phyloP scores from a whole-genome alignment of 2,329 filamentous ascomycete species.

The Blastomyces percursus region DNA sequence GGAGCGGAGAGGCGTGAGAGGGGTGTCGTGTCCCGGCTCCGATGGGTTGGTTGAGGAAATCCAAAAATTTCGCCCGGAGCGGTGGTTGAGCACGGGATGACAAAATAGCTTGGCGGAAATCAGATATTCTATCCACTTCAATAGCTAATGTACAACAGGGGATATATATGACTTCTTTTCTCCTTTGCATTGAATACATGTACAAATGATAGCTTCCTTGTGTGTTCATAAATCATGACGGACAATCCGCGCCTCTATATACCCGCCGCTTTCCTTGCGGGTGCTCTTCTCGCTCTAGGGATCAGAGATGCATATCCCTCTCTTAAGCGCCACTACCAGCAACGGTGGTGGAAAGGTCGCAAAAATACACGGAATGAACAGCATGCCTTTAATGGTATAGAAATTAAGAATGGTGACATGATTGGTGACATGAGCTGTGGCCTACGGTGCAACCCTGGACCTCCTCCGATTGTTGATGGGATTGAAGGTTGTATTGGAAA shows the following conservation, averaged over 20 bases:
- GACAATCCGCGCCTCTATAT: slow-evolving; percentile 23
- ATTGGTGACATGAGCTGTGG: slow-evolving; percentile 5
- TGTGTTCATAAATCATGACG: slow-evolving; percentile 19
- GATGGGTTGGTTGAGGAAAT: slow-evolving; percentile 6
- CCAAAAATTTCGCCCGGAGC: slow-evolving; percentile 6
- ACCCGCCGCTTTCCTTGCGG: slow-evolving; percentile 59
- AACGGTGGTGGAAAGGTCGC: slow-evolving; percentile 22
- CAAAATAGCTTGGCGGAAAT: slow-evolving; percentile 4
- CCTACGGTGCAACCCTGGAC: slow-evolving; percentile 22
- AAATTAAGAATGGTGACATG: slow-evolving; percentile 40
- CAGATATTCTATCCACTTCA: not conserved
- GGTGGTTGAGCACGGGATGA: slow-evolving; percentile 11
- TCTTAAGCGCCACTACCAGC: slow-evolving; percentile 54
- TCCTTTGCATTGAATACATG: not conserved
- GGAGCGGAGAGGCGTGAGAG: slow-evolving; percentile 14
- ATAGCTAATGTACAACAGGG: not conserved
- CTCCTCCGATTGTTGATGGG: slow-evolving; percentile 54
- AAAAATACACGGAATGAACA: not conserved
- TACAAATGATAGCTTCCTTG: not conserved
- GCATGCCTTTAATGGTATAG: slow-evolving; percentile 7
- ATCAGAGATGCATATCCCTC: slow-evolving; percentile 70
- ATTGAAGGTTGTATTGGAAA: slow-evolving; percentile 89
- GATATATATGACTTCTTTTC: not conserved
- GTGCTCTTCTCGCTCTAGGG: slow-evolving; percentile 62
- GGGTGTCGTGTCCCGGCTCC: slow-evolving; percentile 13